Base-by-base conservation (phyloP, 352 stramenopile species). In the Phytophthora citricola region DNA sequence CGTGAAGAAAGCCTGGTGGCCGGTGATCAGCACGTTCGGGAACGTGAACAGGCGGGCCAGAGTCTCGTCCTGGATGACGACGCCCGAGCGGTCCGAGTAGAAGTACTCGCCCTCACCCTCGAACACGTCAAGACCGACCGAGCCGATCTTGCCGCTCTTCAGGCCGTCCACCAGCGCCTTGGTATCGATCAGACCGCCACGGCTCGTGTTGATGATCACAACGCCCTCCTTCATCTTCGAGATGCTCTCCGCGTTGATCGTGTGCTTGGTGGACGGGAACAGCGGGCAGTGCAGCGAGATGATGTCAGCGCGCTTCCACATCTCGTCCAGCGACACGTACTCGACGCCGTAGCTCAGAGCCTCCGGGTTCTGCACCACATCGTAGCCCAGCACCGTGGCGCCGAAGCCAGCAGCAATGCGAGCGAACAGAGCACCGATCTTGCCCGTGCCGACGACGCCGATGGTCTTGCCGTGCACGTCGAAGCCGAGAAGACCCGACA, bases 141-240 rank as follows among this genome's bases (percentile, higher is more conserved):
- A 63, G n/a, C 76, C 69, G 48, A 98, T 89, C 52, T 94, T 86
- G 46, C 81, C 76, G 17, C 73, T 78, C 67, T 95, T 85, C 38
- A 98, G 78, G 14, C 83, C 89, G 29, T 85, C 64, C 20, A 97
- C 78, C 3, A 98, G 68, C 2, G 87, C 85, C 8, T 76, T 77
- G 22, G 86, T 97, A 71, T 97, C 85, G 43, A 97, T 83, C 17
- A 97, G 64, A 24, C 83, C 89, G 45, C 92, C 91, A 49, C 91
- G 89, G 20, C 82, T 90, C 10, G 89, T 96, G 73, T 97, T 98
- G 75, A 98, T 96, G 45, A 98, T 76, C 57, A 92, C 78, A 1
- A 97, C 87, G 22, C 83, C 76, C 29, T 91, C 58, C 76, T 97
- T 97, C 72, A 98, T 93, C 73, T 92, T 84, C 22, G 73, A 63